Evolutionary conservation across 2,329 filamentous ascomycete species (phyloP).

Genomic region (Arthrobotrys pseudoclavata): DNA sequence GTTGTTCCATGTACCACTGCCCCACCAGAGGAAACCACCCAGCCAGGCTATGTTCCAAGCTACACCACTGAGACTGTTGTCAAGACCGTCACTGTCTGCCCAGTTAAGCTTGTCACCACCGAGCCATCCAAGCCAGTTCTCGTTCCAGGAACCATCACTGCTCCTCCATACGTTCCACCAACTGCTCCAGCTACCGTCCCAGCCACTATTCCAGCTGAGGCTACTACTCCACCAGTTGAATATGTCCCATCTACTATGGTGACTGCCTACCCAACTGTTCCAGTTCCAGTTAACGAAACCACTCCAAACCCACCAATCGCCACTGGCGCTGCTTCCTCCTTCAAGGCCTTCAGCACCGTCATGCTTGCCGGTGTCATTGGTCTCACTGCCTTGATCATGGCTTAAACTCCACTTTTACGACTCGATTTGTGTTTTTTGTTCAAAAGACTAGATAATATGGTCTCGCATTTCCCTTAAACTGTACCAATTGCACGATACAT

Average conservation of each 20-base stretch:
- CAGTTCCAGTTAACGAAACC: constrained; percentile 31
- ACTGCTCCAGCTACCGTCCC: constrained; percentile 46
- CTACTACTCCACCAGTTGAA: constrained; percentile 36
- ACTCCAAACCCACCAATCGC: constrained; percentile 53
- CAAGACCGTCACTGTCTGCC: constrained; percentile 59
- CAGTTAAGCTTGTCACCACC: constrained; percentile 56
- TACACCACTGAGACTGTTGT: constrained; percentile 53
- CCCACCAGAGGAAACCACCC: constrained; percentile 21
- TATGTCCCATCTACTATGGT: constrained; percentile 51
- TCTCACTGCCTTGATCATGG: constrained; percentile 55
- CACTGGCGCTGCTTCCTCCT: constrained; percentile 55
- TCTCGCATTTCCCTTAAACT: constrained; percentile 38
- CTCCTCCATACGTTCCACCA: constrained; percentile 54
- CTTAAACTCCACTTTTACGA: constrained; percentile 52
- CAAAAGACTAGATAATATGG: constrained; percentile 1
- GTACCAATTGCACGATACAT: constrained; percentile 56
- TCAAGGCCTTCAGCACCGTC: constrained; percentile 57
- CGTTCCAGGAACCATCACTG: constrained; percentile 53
- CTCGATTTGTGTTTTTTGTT: constrained; percentile 24
- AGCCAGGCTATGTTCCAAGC: constrained; percentile 35
- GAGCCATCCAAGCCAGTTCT: constrained; percentile 58
- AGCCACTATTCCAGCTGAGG: constrained; percentile 44
- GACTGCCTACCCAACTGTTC: constrained; percentile 48
- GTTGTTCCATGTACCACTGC: constrained; percentile 47
- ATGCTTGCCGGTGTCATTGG: constrained; percentile 45